A percentile compares a stretch with the other conserved stretches of the same genome.
Evolutionary conservation across 441 rosid genomes (phyloP).

Genomic region (Adansonia rubrostipa): DNA sequence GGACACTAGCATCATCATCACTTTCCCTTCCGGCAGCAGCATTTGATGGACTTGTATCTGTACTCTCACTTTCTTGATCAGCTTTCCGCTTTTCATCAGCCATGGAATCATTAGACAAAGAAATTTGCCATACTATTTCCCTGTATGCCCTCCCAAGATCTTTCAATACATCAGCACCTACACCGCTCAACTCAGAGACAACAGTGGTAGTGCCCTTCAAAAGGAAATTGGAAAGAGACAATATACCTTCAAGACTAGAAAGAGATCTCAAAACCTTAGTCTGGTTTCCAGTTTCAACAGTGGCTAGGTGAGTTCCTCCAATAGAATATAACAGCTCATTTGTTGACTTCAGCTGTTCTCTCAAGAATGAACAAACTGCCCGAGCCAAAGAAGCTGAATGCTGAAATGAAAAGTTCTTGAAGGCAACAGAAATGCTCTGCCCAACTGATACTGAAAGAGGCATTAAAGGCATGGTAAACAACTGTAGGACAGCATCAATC

Average conservation of each 20-base stretch:
- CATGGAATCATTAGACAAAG: constrained; percentile 73
- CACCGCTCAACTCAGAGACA: constrained; percentile 81
- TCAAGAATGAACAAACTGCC: constrained; percentile 74
- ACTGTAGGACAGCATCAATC: constrained; percentile 78
- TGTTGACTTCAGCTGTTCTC: constrained; percentile 73
- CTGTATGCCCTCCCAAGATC: constrained; percentile 77
- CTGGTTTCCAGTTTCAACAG: constrained; percentile 59
- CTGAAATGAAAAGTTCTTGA: constrained; percentile 92
- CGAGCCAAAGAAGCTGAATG: constrained; percentile 86
- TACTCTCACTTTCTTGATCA: constrained; percentile 63
- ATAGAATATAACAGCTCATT: constrained; percentile 60
- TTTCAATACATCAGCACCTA: constrained; percentile 92
- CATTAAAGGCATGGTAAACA: constrained; percentile 80
- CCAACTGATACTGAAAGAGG: constrained; percentile 82
- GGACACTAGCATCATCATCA: constrained; percentile 75
- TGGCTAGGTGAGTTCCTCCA: constrained; percentile 67
- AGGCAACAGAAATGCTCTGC: constrained; percentile 81
- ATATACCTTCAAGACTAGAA: constrained; percentile 77
- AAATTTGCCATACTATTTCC: constrained; percentile 88
- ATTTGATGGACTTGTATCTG: constrained; percentile 64
- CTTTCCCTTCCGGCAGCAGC: constrained; percentile 80
- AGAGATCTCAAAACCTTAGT: constrained; percentile 66
- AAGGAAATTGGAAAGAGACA: constrained; percentile 79
- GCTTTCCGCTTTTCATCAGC: constrained; percentile 64
- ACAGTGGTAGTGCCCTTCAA: constrained; percentile 80